Evolutionary conservation across 2,329 filamentous ascomycete genomes (phyloP).

Genomic region (Pseudonectria buxi): DNA sequence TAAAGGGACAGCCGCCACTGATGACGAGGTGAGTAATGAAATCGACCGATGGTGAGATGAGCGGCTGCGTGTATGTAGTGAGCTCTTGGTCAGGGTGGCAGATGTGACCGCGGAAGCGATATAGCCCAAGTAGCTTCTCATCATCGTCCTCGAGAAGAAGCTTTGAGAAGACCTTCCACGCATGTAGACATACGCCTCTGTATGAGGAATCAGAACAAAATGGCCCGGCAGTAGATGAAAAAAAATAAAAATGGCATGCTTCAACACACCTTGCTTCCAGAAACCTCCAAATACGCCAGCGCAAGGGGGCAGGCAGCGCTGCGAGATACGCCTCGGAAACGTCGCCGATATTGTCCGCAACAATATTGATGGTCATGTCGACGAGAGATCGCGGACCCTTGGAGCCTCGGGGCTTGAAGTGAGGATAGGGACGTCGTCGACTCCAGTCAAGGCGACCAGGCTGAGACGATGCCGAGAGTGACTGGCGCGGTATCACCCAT

Average conservation of each 20-base stretch:
- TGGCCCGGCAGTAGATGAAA: too few relatives aligned
- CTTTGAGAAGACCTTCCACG: conserved; percentile 34
- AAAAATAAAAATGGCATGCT: too few relatives aligned
- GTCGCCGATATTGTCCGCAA: conserved; percentile 31
- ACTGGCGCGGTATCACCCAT: conserved; percentile 27
- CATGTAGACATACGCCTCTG: conserved; percentile 33
- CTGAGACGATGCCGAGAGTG: conserved; percentile 14
- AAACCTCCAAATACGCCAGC: conserved; percentile 34
- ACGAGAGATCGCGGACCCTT: conserved; percentile 31
- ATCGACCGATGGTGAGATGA: conserved; percentile 29
- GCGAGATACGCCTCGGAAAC: conserved; percentile 29
- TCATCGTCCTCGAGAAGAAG: conserved; percentile 25
- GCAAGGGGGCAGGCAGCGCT: conserved; percentile 26
- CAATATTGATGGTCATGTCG: conserved; percentile 32
- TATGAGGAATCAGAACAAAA: conserved; percentile 1
- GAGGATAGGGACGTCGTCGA: conserved; percentile 23
- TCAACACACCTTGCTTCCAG: conserved; percentile 31
- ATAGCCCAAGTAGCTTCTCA: conserved; percentile 30
- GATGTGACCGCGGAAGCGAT: conserved; percentile 34
- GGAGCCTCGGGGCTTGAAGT: conserved; percentile 18
- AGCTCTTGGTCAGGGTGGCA: conserved; percentile 30
- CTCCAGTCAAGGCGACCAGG: conserved; percentile 28
- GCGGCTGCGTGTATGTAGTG: conserved; percentile 29
- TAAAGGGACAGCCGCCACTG: conserved; percentile 29
- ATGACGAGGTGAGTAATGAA: conserved; percentile 37